Evolutionary conservation across 2,329 filamentous ascomycete genomes (phyloP), one percentile per base, ranked within the genome.

Genomic region (Colletotrichum orbiculare): DNA sequence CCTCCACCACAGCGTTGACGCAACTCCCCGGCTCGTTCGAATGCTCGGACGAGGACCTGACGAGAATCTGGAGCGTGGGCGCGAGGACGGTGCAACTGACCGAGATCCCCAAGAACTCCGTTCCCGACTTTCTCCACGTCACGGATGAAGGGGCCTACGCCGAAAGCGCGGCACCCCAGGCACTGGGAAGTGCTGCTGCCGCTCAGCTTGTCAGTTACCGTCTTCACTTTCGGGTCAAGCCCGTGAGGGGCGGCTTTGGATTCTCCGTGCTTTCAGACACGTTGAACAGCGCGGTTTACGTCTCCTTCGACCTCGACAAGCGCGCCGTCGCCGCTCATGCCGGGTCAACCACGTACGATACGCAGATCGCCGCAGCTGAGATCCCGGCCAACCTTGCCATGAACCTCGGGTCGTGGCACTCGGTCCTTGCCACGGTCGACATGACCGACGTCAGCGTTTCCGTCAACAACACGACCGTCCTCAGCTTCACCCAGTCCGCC

Each of bases 41-140:
- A 17, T 71, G 68, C 57, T 75, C 74, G 12, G 71, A 75, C 38
- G 62, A 71, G 8, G 54, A 67, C 7, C 60, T 75, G 25, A 75
- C 69, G 13, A 58, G 64, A 8, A 76, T 76, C 49, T 77, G 74
- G 75, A 56, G 48, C 2, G 66, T 67, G 6, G 75, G 75, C 4
- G 75, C 75, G 6, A 68, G 73, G 38, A 77, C 75, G 0, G 60
- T 75, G 7, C 74, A 77, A 55, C 52, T 71, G 25, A 76, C 72
- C 33, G 72, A 75, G 55, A 74, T 76, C 11, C 68, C 70, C 33
- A 69, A 67, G 7, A 55, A 69, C 13, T 69, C 68, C 12, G 67
- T 73, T 17, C 72, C 75, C 0, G 64, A 70, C 8, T 76, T 76
- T 54, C 69, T 71, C 52, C 41, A 71, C 17, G 66, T 76, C 15